A percentile compares a stretch with the other conserved stretches of the same genome.
Conservation (phyloP, 1,139 yeast species). For the Blastobotrys buckinghamii region DNA sequence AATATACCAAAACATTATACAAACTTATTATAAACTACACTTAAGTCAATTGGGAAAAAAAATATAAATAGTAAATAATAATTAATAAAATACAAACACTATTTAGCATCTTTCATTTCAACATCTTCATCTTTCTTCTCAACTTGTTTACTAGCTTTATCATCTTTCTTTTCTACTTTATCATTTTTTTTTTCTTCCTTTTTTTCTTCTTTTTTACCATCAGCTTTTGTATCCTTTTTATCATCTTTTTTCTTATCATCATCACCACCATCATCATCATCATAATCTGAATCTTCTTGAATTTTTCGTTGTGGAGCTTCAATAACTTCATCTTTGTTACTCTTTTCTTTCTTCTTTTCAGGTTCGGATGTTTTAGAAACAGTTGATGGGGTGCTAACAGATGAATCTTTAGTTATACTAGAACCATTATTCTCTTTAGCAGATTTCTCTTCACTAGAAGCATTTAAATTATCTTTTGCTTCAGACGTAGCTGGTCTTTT, state of each 20-base stretch:
- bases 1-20: background rate
- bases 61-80: background rate
- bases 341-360: conserved; percentile 9
- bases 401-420: background rate
- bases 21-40: too few species aligned
- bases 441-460: background rate
- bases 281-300: conserved; percentile 81
- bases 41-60: background rate
- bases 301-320: conserved; percentile 72
- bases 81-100: background rate
- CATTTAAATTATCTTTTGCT: conserved; percentile 11
- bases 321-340: conserved; percentile 22
- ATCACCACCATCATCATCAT: conserved; percentile 48
- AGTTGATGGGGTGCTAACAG: background rate
- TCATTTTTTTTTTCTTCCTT: conserved; percentile 6
- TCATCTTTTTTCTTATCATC: conserved; percentile 4
- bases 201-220: conserved; percentile 15
- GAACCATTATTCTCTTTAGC: background rate
- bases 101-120: conserved; percentile 16
- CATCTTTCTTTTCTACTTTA: conserved; percentile 5
- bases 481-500: conserved; percentile 15
- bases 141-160: background rate
- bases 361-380: background rate
- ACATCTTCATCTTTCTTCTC: conserved; percentile 13
- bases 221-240: conserved; percentile 11